A percentile compares a stretch with the other conserved stretches of the same genome.
Evolutionary conservation across 1,284 basidiomycete genomes (phyloP).

Genomic region (Pisolithus thermaeus): DNA sequence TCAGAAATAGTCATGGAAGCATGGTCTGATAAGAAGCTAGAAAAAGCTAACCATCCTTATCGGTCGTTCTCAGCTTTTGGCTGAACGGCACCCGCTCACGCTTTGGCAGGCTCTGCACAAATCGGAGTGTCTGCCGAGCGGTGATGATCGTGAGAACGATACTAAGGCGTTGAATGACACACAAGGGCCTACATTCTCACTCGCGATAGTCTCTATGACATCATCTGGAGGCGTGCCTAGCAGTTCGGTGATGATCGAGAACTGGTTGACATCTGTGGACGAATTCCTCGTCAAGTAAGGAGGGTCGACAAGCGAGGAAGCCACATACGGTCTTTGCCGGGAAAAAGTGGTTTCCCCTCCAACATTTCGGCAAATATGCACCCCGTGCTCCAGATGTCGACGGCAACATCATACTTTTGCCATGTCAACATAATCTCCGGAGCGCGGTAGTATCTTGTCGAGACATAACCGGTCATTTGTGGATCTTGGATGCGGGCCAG

Average conservation of each 20-base stretch:
- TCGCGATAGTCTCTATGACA: conserved; percentile 98
- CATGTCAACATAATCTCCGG: conserved; percentile 99
- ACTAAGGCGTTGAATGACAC: neutral
- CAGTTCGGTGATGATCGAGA: conserved; percentile 99
- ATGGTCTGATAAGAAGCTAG: neutral
- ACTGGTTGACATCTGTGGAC: conserved; percentile 91
- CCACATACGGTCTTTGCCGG: conserved; percentile 90
- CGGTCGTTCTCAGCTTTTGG: conserved; percentile 88
- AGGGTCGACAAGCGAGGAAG: neutral
- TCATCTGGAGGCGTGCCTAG: conserved; percentile 98
- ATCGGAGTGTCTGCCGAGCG: conserved; percentile 81
- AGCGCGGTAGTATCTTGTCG: conserved; percentile 97
- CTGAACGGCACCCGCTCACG: conserved; percentile 92
- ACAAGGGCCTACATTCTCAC: conserved; percentile 77
- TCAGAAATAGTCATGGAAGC: conserved; percentile 8
- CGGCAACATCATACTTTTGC: conserved; percentile 99
- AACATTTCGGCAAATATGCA: conserved; percentile 99
- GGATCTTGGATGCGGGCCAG: conserved; percentile 95
- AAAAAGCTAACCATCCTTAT: conserved; percentile 65
- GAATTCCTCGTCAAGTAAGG: conserved; percentile 4
- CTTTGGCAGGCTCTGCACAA: conserved; percentile 97
- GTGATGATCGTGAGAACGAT: conserved; percentile 14
- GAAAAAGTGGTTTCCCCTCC: conserved; percentile 97
- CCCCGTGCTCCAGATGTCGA: conserved; percentile 98
- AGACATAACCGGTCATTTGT: conserved; percentile 99